Percentiles rank a stretch among this genome's conserved stretches.
Evolutionary conservation across 495 filamentous ascomycete genomes (phyloP).

Genomic region (Penicillium flavigenum): DNA sequence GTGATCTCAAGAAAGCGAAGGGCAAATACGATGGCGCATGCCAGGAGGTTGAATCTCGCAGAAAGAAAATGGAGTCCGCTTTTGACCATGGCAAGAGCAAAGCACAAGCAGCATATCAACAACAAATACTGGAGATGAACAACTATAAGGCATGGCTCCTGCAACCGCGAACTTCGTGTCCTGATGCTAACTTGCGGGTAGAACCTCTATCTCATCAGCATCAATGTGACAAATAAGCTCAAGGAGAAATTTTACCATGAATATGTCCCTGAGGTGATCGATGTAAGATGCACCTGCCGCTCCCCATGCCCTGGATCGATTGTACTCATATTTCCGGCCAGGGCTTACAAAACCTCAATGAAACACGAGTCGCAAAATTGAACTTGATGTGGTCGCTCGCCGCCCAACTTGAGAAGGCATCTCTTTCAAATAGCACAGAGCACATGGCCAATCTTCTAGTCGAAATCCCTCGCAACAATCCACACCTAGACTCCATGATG

Average conservation of each 20-base stretch:
- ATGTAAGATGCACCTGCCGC: slow-evolving; percentile 55
- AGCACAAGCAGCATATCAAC: slow-evolving; percentile 84
- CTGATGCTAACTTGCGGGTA: slow-evolving; percentile 26
- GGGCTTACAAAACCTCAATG: slow-evolving; percentile 84
- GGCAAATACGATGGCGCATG: slow-evolving; percentile 88
- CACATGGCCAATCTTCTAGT: slow-evolving; percentile 66
- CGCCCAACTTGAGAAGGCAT: slow-evolving; percentile 70
- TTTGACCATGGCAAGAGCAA: slow-evolving; percentile 83
- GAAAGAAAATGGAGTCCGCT: slow-evolving; percentile 88
- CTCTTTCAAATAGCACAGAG: slow-evolving; percentile 68
- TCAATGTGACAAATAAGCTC: slow-evolving; percentile 94
- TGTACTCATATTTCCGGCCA: slow-evolving; percentile 24
- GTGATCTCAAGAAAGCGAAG: slow-evolving; percentile 87
- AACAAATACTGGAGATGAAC: slow-evolving; percentile 89
- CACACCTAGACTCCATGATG: slow-evolving; percentile 92
- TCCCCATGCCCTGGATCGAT: slow-evolving; percentile 8
- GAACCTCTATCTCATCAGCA: slow-evolving; percentile 93
- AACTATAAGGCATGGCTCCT: slow-evolving; percentile 70
- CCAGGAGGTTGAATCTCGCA: slow-evolving; percentile 89
- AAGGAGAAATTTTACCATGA: slow-evolving; percentile 97
- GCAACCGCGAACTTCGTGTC: background rate
- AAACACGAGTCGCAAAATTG: slow-evolving; percentile 77
- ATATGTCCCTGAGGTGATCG: slow-evolving; percentile 89
- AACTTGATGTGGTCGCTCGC: slow-evolving; percentile 85
- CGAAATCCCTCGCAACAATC: slow-evolving; percentile 87